These are phyloP conservation scores for Solanum piurae DNA, from an alignment of 257 asterid species.

Conservation along the genomic window DNA sequence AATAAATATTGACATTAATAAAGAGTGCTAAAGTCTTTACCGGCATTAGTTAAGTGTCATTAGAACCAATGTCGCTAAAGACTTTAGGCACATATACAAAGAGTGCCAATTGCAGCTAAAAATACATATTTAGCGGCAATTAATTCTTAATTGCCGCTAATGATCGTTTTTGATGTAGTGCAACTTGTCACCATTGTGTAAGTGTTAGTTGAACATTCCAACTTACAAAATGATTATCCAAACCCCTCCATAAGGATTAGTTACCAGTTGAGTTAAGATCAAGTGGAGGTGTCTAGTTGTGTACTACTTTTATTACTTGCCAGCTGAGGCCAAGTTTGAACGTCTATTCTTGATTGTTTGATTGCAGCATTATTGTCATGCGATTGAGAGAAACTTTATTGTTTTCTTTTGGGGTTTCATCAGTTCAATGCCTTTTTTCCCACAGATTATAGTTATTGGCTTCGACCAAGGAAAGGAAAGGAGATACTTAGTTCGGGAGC, in stretches of 20 bases:
- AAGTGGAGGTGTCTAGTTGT: background rate
- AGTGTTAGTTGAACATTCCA: background rate
- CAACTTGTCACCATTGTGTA: background rate
- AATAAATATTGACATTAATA: background rate
- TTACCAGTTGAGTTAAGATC: background rate
- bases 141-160: no score
- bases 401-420: background rate
- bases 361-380: background rate
- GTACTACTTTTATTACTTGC: background rate
- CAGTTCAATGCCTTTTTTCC: background rate
- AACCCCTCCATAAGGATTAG: background rate
- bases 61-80: background rate
- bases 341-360: background rate
- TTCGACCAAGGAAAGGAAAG: background rate
- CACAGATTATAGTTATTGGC: background rate
- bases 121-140: no score
- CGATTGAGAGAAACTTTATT: background rate
- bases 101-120: background rate
- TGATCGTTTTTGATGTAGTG: background rate
- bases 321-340: background rate
- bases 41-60: background rate
- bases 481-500: background rate
- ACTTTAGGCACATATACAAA: background rate
- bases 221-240: background rate
- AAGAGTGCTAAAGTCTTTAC: background rate